Evolutionary conservation across 208 protist genomes (phyloP).

Genomic region (Crithidia fasciculata): DNA sequence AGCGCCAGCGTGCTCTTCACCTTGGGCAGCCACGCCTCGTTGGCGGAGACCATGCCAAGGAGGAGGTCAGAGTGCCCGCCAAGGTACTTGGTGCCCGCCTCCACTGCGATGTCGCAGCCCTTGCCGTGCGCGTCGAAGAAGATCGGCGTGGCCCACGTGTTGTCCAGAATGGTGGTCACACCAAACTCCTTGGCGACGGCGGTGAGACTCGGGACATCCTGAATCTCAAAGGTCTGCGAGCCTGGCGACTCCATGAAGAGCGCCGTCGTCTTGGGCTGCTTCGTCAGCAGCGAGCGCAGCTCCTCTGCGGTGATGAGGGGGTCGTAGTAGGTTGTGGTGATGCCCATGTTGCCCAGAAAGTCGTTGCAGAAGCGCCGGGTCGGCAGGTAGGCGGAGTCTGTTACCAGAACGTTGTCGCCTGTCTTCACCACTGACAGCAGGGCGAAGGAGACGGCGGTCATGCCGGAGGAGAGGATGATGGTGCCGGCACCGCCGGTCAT

Average conservation of each 20-base stretch:
- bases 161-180: conserved; percentile 34
- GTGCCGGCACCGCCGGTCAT: conserved; percentile 39
- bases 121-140: conserved; percentile 41
- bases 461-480: conserved; percentile 32
- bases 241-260: conserved; percentile 40
- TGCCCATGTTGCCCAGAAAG: conserved; percentile 28
- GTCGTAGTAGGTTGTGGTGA: conserved; percentile 38
- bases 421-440: conserved; percentile 31
- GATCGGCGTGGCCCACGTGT: conserved; percentile 39
- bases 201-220: conserved; percentile 31
- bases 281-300: conserved; percentile 33
- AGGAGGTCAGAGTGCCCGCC: conserved; percentile 45
- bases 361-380: conserved; percentile 35
- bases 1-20: conserved; percentile 18
- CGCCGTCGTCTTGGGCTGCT: conserved; percentile 30
- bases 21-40: conserved; percentile 32
- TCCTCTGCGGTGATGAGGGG: conserved; percentile 35
- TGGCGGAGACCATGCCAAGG: conserved; percentile 37
- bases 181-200: conserved; percentile 28
- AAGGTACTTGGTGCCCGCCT: conserved; percentile 47
- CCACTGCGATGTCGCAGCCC: conserved; percentile 44
- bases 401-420: conserved; percentile 37
- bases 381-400: conserved; percentile 35
- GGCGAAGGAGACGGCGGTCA: conserved; percentile 27
- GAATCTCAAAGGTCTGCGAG: conserved; percentile 40